Percentiles rank a stretch among this genome's conserved stretches.
Evolutionary conservation across 805 yeast species (phyloP).

Genomic region (Yamadazyma laniorum): DNA sequence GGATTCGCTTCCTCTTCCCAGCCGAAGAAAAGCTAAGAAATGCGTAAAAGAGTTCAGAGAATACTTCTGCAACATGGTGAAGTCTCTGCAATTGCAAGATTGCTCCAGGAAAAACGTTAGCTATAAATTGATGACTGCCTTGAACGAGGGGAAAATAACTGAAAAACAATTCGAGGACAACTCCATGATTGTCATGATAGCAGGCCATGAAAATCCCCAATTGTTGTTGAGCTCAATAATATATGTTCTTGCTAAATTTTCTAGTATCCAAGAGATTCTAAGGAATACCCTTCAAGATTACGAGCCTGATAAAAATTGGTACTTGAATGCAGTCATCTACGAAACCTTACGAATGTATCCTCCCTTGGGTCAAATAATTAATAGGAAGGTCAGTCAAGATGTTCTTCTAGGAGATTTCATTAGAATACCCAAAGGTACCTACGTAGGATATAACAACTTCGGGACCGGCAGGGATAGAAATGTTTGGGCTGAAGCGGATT

Average conservation of each 20-base stretch:
- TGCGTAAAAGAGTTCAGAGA: constrained; percentile 43
- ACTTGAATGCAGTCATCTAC: constrained; percentile 35
- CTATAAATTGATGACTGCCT: constrained; percentile 40
- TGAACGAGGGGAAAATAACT: constrained; percentile 34
- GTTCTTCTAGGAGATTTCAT: constrained; percentile 42
- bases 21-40: constrained; percentile 42
- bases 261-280: constrained; percentile 28
- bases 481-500: constrained; percentile 45
- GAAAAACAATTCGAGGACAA: constrained; percentile 52
- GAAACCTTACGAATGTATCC: constrained; percentile 54
- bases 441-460: constrained; percentile 55
- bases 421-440: constrained; percentile 47
- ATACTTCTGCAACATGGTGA: constrained; percentile 33
- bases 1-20: constrained; percentile 49
- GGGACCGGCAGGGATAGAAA: constrained; percentile 46
- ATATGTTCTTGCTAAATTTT: constrained; percentile 46
- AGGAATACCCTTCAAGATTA: constrained; percentile 17
- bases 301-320: constrained; percentile 16
- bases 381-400: constrained; percentile 42
- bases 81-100: constrained; percentile 14
- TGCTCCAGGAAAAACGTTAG: constrained; percentile 29
- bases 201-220: constrained; percentile 67
- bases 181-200: constrained; percentile 52
- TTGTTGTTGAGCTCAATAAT: constrained; percentile 47
- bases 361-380: constrained; percentile 56